phyloP scores from a whole-genome alignment of 1,139 yeast species.

The Yamadazyma trypodendri region DNA sequence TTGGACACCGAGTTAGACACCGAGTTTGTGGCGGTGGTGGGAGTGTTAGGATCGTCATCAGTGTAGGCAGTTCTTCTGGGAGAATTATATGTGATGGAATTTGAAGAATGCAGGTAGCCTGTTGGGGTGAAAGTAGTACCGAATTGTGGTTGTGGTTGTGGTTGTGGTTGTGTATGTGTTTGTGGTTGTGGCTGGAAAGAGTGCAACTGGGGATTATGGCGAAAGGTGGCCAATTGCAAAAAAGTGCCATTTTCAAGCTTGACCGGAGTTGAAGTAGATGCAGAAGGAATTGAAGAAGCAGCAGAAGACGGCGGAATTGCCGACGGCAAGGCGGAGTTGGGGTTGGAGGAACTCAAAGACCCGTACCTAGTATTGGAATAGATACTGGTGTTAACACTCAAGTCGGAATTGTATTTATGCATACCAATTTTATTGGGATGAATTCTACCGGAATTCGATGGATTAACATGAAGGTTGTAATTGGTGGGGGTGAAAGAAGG shows the following conservation, averaged over 20 bases:
- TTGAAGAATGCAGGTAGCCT: conserved; percentile 5
- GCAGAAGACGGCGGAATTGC: conserved; percentile 13
- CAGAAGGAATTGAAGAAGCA: conserved; percentile 11
- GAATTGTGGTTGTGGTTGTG: no score
- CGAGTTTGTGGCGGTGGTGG: conserved; percentile 8
- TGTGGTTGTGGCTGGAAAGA: not conserved
- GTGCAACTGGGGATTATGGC: conserved; percentile 13
- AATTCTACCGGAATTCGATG: no score
- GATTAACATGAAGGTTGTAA: not conserved
- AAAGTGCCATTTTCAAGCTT: conserved; percentile 5
- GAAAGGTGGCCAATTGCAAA: conserved; percentile 20
- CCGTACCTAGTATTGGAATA: not conserved
- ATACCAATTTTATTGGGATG: not conserved
- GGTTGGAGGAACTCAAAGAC: conserved; percentile 2
- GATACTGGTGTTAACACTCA: conserved; percentile 7
- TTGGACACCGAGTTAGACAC: conserved; percentile 9
- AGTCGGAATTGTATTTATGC: conserved; percentile 9
- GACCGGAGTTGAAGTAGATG: conserved; percentile 11
- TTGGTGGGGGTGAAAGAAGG: conserved; percentile 1
- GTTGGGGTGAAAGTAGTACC: no score
- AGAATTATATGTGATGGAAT: conserved; percentile 6
- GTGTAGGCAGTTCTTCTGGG: conserved; percentile 7
- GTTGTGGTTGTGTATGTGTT: not conserved
- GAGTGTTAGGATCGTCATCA: conserved; percentile 8
- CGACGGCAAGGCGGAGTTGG: conserved; percentile 4